These are phyloP conservation scores for Physaria fendleri DNA, from an alignment of 345 rosid species.

Conservation along the genomic window DNA sequence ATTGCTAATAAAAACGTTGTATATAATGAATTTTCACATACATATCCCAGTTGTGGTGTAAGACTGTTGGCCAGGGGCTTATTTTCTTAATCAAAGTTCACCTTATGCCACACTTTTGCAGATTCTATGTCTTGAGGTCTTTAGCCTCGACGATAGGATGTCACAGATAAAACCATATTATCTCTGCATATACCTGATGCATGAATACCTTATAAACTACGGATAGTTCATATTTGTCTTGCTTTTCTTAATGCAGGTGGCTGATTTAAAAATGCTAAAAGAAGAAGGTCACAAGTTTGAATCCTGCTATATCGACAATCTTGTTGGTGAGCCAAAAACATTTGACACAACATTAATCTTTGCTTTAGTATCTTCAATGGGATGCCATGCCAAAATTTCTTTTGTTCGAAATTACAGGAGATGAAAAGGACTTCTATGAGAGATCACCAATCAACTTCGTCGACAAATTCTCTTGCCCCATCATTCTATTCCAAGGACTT, in stretches of 20 bases:
- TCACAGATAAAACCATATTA: no score
- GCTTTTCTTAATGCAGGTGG: slow-evolving; percentile 47
- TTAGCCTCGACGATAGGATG: no score
- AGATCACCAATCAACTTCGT: slow-evolving; percentile 86
- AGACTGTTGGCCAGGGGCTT: neutral
- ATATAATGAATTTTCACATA: neutral
- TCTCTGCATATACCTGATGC: no score
- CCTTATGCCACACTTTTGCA: no score
- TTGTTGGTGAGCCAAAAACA: slow-evolving; percentile 62
- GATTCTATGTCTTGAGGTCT: no score
- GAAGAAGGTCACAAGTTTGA: slow-evolving; percentile 90
- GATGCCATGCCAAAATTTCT: slow-evolving; percentile 12
- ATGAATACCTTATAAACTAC: neutral
- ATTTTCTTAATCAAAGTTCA: neutral
- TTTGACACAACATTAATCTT: neutral
- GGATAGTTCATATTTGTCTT: neutral
- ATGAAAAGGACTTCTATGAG: slow-evolving; percentile 60
- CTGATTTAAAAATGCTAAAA: slow-evolving; percentile 68
- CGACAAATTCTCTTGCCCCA: slow-evolving; percentile 84
- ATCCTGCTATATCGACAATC: slow-evolving; percentile 79
- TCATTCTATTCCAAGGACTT: slow-evolving; percentile 87
- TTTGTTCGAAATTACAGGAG: slow-evolving; percentile 41
- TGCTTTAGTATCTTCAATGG: neutral
- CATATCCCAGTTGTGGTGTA: neutral
- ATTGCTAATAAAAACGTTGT: neutral